Evolutionary conservation across 331 rosid genomes (phyloP), one percentile per base, ranked within the genome.

Genomic region (Erythrophleum ivorense): DNA sequence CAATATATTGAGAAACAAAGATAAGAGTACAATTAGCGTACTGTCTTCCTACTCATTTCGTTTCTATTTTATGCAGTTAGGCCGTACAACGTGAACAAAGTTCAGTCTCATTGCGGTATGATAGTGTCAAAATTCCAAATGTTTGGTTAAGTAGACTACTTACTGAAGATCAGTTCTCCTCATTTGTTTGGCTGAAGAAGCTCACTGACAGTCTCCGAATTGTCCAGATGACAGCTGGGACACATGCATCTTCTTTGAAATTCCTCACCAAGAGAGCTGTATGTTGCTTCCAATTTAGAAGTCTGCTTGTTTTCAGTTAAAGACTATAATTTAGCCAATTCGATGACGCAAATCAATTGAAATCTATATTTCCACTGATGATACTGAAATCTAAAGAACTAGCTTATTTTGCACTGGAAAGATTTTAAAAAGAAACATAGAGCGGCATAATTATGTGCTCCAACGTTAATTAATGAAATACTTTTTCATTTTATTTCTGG

Each of bases 211-310:
- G 75, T 55, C 75, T 87, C 97, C 80, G 82, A 67, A 49, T 88
- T 90, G 80, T 91, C 90, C 40, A 76, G 57, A 48, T 85, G 85
- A 83, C 97, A 89, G 67, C 83, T 71, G 31, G 97, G 89, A 81
- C 91, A 90, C 2, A 80, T 46, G 55, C 89, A 90, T 75, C 86
- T 80, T 64, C 70, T 85, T 84, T 86, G 92, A 85, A 91, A 82
- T 53, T 80, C 88, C 87, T 83, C 92, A 52, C 90, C 83, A 40
- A 89, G 80, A 34, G 81, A 80, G 78, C 78, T 78, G 70, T 40
- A 85, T 31, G 68, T 16, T 54, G 80, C 52, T 80, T 85, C 94
- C 73, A 80, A n/a, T 70, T 86, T 84, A 80, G 90, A 84, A 88
- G 75, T 82, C 88, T 68, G 90, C 83, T 78, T 89, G 81, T 86